Conservation (phyloP, 768 basidiomycete genomes). For the Infundibulicybe gibba region DNA sequence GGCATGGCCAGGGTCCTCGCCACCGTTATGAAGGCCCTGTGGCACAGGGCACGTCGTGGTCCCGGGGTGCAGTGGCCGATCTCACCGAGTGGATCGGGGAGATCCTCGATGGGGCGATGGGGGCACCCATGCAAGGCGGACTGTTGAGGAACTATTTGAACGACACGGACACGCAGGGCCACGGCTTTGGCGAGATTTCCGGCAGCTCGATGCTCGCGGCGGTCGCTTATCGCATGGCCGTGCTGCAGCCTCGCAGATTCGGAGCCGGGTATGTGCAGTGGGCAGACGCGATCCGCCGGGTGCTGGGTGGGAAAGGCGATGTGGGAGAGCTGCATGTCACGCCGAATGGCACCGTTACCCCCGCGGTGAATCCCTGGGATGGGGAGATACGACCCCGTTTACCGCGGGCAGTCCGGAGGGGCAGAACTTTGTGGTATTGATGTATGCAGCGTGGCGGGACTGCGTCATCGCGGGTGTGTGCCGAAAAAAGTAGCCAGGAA, state of each 20-base stretch:
- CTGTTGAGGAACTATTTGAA: slow-evolving; percentile 15
- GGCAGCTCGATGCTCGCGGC: slow-evolving; percentile 15
- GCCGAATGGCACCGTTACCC: slow-evolving; percentile 25
- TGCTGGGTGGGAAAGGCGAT: slow-evolving; percentile 17
- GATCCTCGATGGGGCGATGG: slow-evolving; percentile 19
- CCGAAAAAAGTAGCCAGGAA: background rate
- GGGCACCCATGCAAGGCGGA: slow-evolving; percentile 6
- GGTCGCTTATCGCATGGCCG: slow-evolving; percentile 27
- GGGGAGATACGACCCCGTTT: slow-evolving; percentile 25
- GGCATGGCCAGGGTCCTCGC: slow-evolving; percentile 62
- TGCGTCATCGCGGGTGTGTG: slow-evolving; percentile 22
- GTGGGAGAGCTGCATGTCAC: slow-evolving; percentile 19
- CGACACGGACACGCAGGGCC: slow-evolving; percentile 6
- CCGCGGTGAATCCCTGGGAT: slow-evolving; percentile 33
- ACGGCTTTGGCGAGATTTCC: slow-evolving; percentile 18
- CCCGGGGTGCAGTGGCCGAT: slow-evolving; percentile 4
- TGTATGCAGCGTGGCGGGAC: slow-evolving; percentile 38
- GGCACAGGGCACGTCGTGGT: slow-evolving; percentile 6
- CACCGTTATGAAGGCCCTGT: slow-evolving; percentile 38
- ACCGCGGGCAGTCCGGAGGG: slow-evolving; percentile 36
- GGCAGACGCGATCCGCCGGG: slow-evolving; percentile 28
- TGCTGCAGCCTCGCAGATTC: slow-evolving; percentile 26
- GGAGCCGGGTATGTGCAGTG: slow-evolving; percentile 25
- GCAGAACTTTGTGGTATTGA: slow-evolving; percentile 29
- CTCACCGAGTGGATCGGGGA: slow-evolving; percentile 19